phyloP scores from a whole-genome alignment of 2,329 filamentous ascomycete species.

The Hypoxylon sp. region DNA sequence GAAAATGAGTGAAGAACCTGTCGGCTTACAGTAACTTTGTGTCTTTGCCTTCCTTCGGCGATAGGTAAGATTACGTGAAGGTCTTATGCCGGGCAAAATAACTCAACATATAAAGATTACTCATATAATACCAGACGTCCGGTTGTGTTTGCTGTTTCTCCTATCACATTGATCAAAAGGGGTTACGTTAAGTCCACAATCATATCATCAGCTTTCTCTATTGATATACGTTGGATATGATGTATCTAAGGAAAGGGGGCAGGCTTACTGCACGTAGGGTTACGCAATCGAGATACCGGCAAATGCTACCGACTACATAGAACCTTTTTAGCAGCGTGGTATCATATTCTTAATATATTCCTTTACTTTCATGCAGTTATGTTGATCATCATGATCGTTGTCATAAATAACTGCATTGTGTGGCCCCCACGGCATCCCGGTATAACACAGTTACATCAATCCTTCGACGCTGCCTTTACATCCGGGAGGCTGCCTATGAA shows the following conservation, averaged over 20 bases:
- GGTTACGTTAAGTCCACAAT: background rate
- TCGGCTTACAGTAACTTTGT: too few species aligned
- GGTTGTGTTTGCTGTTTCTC: background rate
- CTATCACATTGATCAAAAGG: background rate
- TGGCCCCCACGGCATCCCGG: background rate
- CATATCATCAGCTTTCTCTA: background rate
- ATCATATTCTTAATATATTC: background rate
- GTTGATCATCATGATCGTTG: slow-evolving; percentile 20
- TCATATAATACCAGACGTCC: background rate
- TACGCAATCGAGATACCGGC: slow-evolving; percentile 8
- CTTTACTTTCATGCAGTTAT: slow-evolving; percentile 6
- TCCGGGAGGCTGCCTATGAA: background rate
- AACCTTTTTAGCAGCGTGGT: background rate
- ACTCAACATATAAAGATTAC: background rate
- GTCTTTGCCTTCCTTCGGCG: too few species aligned
- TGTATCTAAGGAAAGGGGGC: background rate
- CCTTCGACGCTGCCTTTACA: slow-evolving; percentile 7
- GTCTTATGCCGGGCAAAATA: background rate
- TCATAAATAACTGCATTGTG: slow-evolving; percentile 1
- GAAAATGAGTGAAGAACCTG: too few species aligned
- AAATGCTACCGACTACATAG: background rate
- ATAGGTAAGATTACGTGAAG: too few species aligned
- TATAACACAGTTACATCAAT: background rate
- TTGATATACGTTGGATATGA: background rate
- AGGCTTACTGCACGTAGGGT: background rate